These are phyloP conservation scores for Tritrichomonas musculus DNA, from an alignment of 208 protist species.

Conservation along the genomic window DNA sequence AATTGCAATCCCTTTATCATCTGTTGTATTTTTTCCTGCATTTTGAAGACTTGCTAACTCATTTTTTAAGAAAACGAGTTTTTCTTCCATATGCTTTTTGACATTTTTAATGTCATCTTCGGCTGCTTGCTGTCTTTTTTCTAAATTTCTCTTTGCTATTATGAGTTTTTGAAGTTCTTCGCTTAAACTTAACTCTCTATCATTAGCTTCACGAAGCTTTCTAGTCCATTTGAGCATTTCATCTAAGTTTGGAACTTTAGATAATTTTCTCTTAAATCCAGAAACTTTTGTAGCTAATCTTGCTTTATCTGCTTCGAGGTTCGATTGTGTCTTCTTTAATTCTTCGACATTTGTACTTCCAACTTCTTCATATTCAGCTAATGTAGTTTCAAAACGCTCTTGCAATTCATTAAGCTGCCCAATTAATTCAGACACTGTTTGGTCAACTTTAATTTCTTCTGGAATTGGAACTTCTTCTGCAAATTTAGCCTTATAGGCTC, in stretches of 20 bases:
- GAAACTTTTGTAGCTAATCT: not conserved
- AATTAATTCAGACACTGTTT: not conserved
- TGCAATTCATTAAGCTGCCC: not conserved
- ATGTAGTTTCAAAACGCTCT: not conserved
- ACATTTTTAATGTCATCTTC: not conserved
- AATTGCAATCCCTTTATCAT: not conserved
- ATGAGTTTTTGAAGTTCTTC: not conserved
- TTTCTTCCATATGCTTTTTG: not conserved
- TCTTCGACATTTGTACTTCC: not conserved
- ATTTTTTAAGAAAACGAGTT: not conserved
- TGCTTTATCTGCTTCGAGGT: not conserved
- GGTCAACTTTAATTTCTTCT: slow-evolving; percentile 1
- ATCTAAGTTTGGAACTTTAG: not conserved
- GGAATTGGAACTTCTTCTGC: not conserved
- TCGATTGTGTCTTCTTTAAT: not conserved
- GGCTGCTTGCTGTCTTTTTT: not conserved
- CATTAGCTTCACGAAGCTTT: not conserved
- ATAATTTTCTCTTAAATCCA: not conserved
- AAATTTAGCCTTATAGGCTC: not conserved
- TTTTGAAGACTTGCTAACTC: not conserved
- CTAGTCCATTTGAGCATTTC: not conserved
- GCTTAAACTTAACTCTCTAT: not conserved
- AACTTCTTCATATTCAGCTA: not conserved
- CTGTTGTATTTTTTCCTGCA: not conserved
- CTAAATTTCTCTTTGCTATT: not conserved